These are phyloP conservation scores for Rhynchosporium graminicola DNA, from an alignment of 2,329 filamentous ascomycete species.

Conservation along the genomic window DNA sequence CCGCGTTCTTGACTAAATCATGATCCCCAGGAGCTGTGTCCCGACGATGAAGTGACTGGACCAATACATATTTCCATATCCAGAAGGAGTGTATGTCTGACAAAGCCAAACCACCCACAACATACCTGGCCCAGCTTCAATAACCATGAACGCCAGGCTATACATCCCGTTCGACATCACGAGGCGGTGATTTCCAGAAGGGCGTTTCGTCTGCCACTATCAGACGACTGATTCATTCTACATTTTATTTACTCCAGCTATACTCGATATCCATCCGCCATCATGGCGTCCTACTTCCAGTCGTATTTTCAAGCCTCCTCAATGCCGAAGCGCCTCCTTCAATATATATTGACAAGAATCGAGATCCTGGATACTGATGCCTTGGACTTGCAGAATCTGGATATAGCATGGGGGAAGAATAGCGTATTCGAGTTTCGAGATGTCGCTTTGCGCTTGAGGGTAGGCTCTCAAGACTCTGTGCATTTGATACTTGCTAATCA, in stretches of 20 bases:
- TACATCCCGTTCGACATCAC: slow-evolving; percentile 30
- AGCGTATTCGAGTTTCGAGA: slow-evolving; percentile 85
- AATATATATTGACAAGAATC: slow-evolving; percentile 79
- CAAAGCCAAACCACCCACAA: neutral
- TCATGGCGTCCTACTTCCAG: slow-evolving; percentile 42
- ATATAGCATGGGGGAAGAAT: slow-evolving; percentile 78
- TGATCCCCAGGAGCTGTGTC: neutral
- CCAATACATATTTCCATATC: neutral
- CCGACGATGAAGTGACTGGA: neutral
- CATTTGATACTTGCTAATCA: slow-evolving; percentile 5
- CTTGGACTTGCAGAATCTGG: slow-evolving; percentile 81
- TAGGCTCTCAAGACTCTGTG: slow-evolving; percentile 44
- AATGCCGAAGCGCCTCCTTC: slow-evolving; percentile 86
- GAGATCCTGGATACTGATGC: slow-evolving; percentile 87
- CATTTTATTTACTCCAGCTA: slow-evolving; percentile 1
- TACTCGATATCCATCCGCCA: slow-evolving; percentile 16
- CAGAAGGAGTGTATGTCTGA: neutral
- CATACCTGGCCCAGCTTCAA: neutral
- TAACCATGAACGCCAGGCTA: slow-evolving; percentile 30
- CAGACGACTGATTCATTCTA: slow-evolving; percentile 10
- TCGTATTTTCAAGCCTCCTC: slow-evolving; percentile 50
- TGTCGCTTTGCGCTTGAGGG: slow-evolving; percentile 78
- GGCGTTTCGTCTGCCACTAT: slow-evolving; percentile 20
- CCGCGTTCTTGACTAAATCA: neutral
- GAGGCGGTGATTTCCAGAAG: slow-evolving; percentile 33